Evolutionary conservation across 2,329 filamentous ascomycete genomes (phyloP).

Genomic region (Cladosporium sp.): DNA sequence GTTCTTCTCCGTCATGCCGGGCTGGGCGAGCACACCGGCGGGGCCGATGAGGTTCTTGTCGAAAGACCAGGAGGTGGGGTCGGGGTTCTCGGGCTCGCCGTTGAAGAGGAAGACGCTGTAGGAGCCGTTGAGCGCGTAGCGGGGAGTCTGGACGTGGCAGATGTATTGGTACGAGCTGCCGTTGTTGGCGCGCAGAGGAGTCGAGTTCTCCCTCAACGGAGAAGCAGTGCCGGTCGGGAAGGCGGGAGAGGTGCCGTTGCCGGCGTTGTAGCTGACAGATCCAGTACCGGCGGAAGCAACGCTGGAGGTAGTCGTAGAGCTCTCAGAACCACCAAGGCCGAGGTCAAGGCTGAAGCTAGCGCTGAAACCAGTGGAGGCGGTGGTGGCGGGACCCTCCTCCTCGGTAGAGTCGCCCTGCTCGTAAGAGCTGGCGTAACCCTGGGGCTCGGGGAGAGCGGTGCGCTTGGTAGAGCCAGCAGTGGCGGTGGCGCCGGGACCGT

Average conservation of each 20-base stretch:
- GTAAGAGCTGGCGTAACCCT: not conserved
- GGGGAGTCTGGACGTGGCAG: conserved; percentile 57
- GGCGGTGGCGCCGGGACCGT: conserved; percentile 38
- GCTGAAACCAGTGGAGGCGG: not conserved
- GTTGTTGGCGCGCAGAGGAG: conserved; percentile 28
- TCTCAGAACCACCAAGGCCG: not conserved
- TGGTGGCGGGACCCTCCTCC: conserved; percentile 1
- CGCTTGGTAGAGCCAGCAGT: conserved; percentile 30
- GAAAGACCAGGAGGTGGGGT: conserved; percentile 45
- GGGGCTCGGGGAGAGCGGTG: conserved; percentile 12
- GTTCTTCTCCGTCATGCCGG: conserved; percentile 19
- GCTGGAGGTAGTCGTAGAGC: not conserved
- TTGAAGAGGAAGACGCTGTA: conserved; percentile 65
- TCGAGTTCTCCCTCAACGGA: conserved; percentile 4
- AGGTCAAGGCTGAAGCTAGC: conserved; percentile 4
- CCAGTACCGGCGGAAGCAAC: not conserved
- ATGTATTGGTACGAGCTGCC: conserved; percentile 58
- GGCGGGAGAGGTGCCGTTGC: conserved; percentile 5
- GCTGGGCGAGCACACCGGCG: conserved; percentile 42
- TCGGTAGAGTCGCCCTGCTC: not conserved
- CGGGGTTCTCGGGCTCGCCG: conserved; percentile 39
- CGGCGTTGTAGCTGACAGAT: not conserved
- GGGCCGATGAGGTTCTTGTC: conserved; percentile 54
- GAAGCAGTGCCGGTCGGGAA: conserved; percentile 5
- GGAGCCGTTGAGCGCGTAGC: conserved; percentile 53